Evolutionary conservation across 2,329 filamentous ascomycete genomes (phyloP).

Genomic region (Fusarium penzigii): DNA sequence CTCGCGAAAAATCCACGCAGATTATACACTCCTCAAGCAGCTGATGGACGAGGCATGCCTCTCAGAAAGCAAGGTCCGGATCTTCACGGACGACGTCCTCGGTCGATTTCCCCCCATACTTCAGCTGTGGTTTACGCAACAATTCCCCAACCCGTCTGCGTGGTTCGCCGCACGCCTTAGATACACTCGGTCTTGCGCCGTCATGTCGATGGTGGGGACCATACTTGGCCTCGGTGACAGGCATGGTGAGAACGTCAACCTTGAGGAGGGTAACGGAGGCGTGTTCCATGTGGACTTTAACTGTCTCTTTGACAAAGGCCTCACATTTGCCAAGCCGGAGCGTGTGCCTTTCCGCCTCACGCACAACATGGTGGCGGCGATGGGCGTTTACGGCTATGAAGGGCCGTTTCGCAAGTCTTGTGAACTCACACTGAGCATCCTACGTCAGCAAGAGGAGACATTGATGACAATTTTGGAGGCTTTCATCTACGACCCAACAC

Average conservation of each 20-base stretch:
- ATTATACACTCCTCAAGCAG: conserved; percentile 68
- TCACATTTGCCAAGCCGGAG: conserved; percentile 93
- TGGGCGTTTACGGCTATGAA: conserved; percentile 93
- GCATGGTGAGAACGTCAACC: conserved; percentile 94
- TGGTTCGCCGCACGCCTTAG: conserved; percentile 89
- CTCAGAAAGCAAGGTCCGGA: conserved; percentile 59
- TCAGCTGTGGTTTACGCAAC: conserved; percentile 92
- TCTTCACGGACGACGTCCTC: conserved; percentile 70
- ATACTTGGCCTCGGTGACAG: conserved; percentile 92
- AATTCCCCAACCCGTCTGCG: conserved; percentile 86
- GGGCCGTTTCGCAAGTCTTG: conserved; percentile 89
- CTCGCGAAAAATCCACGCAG: conserved; percentile 67
- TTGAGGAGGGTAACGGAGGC: conserved; percentile 91
- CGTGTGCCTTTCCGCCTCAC: conserved; percentile 94
- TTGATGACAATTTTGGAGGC: conserved; percentile 97
- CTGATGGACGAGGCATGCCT: conserved; percentile 64
- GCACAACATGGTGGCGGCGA: conserved; percentile 97
- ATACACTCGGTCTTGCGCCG: conserved; percentile 91
- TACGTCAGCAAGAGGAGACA: conserved; percentile 91
- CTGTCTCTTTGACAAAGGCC: conserved; percentile 96
- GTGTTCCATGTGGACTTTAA: conserved; percentile 99
- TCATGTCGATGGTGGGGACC: conserved; percentile 99
- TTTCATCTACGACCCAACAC: conserved; percentile 94
- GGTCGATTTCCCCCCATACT: conserved; percentile 78
- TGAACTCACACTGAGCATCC: conserved; percentile 80